Conservation (phyloP, 495 filamentous ascomycete species). For the Lophiotrema nucula region DNA sequence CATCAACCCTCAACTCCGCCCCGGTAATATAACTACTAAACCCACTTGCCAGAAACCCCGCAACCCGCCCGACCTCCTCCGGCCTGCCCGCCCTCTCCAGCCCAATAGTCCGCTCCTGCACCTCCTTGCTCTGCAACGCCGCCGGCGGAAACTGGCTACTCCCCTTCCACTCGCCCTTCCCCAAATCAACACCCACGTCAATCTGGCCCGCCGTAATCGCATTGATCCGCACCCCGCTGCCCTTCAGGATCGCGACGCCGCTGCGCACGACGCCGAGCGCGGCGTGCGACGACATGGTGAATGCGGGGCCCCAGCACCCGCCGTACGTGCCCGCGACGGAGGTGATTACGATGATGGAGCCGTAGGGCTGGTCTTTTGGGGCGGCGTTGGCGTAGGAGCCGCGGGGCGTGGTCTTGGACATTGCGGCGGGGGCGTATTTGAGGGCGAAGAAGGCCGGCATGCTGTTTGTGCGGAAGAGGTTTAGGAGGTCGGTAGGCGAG, state of each 20-base stretch:
- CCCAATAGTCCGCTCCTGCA: slow-evolving; percentile 47
- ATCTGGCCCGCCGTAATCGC: slow-evolving; percentile 59
- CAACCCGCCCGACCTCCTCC: slow-evolving; percentile 57
- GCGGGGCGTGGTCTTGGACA: slow-evolving; percentile 55
- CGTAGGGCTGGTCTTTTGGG: slow-evolving; percentile 56
- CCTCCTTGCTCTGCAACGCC: slow-evolving; percentile 51
- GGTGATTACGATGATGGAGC: slow-evolving; percentile 58
- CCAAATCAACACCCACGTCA: slow-evolving; percentile 57
- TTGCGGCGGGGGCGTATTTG: slow-evolving; percentile 61
- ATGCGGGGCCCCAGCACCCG: slow-evolving; percentile 56
- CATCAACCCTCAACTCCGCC: slow-evolving; percentile 56
- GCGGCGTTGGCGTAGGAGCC: slow-evolving; percentile 59
- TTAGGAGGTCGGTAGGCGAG: slow-evolving; percentile 52
- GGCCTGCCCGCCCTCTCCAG: slow-evolving; percentile 52
- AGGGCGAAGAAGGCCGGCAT: slow-evolving; percentile 62
- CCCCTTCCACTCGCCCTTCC: slow-evolving; percentile 52
- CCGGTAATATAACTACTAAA: slow-evolving; percentile 60
- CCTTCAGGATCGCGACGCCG: slow-evolving; percentile 57
- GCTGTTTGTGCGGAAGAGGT: slow-evolving; percentile 57
- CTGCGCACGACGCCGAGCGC: slow-evolving; percentile 58
- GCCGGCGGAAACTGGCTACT: slow-evolving; percentile 53
- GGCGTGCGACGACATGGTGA: slow-evolving; percentile 59
- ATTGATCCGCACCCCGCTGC: slow-evolving; percentile 60
- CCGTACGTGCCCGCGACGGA: slow-evolving; percentile 57
- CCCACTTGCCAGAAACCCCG: slow-evolving; percentile 56